These are phyloP conservation scores for Tarenaya hassleriana DNA, from an alignment of 345 rosid genomes.

Conservation along the genomic window DNA sequence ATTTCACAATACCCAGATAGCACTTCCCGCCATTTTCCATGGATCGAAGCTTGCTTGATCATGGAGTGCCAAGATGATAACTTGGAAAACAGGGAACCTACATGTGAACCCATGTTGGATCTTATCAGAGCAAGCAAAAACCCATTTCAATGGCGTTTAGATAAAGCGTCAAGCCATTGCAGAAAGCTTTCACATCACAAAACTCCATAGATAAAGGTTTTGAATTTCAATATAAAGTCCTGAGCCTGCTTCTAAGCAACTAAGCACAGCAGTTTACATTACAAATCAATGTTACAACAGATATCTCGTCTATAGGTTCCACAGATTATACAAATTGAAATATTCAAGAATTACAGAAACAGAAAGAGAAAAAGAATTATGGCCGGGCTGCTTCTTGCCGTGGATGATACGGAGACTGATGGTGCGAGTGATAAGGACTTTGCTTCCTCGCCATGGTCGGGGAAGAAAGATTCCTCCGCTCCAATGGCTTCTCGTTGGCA, in stretches of 20 bases:
- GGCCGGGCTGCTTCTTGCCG: slow-evolving; percentile 27
- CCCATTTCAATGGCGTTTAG: slow-evolving; percentile 19
- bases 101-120: slow-evolving; percentile 5
- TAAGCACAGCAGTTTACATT: too few relatives aligned
- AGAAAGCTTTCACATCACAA: slow-evolving; percentile 16
- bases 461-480: slow-evolving; percentile 43
- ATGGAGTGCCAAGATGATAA: slow-evolving; percentile 28
- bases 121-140: neutral
- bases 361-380: slow-evolving; percentile 17
- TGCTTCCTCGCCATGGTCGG: slow-evolving; percentile 23
- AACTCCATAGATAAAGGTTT: too few relatives aligned
- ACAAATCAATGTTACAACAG: too few relatives aligned
- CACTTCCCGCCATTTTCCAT: slow-evolving; percentile 51
- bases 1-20: slow-evolving; percentile 36
- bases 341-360: slow-evolving; percentile 15
- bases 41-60: slow-evolving; percentile 38
- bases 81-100: slow-evolving; percentile 22
- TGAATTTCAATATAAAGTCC: too few relatives aligned
- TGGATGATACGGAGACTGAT: slow-evolving; percentile 52
- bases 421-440: slow-evolving; percentile 35
- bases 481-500: slow-evolving; percentile 40
- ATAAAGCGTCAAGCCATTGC: neutral
- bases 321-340: slow-evolving; percentile 6
- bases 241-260: too few relatives aligned
- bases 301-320: slow-evolving; percentile 11